These are phyloP conservation scores for Paecilomyces sp. DNA, from an alignment of 2,329 filamentous ascomycete species.

Conservation along the genomic window DNA sequence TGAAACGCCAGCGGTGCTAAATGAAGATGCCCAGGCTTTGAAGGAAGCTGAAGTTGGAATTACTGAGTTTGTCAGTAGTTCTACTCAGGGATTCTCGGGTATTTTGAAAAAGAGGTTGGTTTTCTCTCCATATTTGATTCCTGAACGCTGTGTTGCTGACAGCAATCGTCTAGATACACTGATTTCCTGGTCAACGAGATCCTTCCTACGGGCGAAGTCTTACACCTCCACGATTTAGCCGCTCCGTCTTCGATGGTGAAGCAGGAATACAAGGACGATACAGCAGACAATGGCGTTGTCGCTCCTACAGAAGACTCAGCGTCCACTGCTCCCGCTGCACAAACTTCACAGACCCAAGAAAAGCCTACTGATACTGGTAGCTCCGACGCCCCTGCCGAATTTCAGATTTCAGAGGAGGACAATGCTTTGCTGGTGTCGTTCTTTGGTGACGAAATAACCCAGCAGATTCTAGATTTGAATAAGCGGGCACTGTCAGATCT, in stretches of 20 bases:
- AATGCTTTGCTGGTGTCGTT: slow-evolving; percentile 34
- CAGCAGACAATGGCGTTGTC: slow-evolving; percentile 1
- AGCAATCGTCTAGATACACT: slow-evolving; percentile 57
- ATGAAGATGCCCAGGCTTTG: slow-evolving; percentile 22
- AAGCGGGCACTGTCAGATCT: slow-evolving; percentile 47
- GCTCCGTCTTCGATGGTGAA: slow-evolving; percentile 14
- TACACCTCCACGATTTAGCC: slow-evolving; percentile 57
- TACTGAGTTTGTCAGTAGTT: slow-evolving; percentile 52
- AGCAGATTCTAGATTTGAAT: slow-evolving; percentile 50
- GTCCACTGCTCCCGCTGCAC: slow-evolving; percentile 4
- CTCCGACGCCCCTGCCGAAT: slow-evolving; percentile 8
- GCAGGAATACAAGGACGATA: background rate
- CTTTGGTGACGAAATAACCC: slow-evolving; percentile 46
- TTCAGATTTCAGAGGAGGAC: slow-evolving; percentile 39
- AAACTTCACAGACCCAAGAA: slow-evolving; percentile 4
- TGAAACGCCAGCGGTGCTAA: slow-evolving; percentile 4
- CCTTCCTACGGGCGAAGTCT: slow-evolving; percentile 62
- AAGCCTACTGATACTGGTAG: slow-evolving; percentile 2
- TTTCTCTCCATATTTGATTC: background rate
- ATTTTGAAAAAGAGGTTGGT: slow-evolving; percentile 59
- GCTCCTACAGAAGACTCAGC: slow-evolving; percentile 5
- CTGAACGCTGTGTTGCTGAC: background rate
- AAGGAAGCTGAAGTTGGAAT: slow-evolving; percentile 52
- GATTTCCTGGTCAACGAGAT: slow-evolving; percentile 94
- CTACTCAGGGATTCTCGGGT: slow-evolving; percentile 55